Evolutionary conservation across 192 early-diverging fungal species (phyloP).

Genomic region (Physocladia obscura): DNA sequence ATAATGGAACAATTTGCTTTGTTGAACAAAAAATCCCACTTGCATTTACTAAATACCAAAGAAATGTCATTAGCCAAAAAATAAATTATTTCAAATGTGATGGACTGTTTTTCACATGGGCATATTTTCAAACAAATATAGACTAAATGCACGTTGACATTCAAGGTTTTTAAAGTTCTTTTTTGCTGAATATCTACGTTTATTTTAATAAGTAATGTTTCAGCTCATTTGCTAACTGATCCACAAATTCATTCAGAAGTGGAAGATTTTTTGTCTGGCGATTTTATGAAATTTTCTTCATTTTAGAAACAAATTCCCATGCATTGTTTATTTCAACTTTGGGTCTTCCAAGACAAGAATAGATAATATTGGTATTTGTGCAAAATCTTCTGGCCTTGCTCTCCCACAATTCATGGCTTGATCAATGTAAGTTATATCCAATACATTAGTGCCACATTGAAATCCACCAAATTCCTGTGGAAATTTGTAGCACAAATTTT

Average conservation of each 20-base stretch:
- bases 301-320: not conserved
- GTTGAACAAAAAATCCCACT: not conserved
- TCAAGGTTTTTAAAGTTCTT: not conserved
- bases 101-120: constrained; percentile 1
- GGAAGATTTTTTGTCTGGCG: not conserved
- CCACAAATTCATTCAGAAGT: not conserved
- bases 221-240: not conserved
- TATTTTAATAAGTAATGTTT: not conserved
- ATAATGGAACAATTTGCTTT: not conserved
- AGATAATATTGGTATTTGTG: not conserved
- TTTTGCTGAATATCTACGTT: not conserved
- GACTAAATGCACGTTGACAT: not conserved
- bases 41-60: not conserved
- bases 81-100: not conserved
- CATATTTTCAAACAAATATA: not conserved
- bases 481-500: not conserved
- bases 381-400: not conserved
- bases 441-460: not conserved
- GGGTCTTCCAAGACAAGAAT: not conserved
- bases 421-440: not conserved
- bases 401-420: not conserved
- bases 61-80: not conserved
- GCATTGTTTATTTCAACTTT: not conserved
- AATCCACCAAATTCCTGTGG: not conserved
- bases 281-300: not conserved